Conservation (phyloP, 1,284 basidiomycete species). For the Apiotrichum domesticum region DNA sequence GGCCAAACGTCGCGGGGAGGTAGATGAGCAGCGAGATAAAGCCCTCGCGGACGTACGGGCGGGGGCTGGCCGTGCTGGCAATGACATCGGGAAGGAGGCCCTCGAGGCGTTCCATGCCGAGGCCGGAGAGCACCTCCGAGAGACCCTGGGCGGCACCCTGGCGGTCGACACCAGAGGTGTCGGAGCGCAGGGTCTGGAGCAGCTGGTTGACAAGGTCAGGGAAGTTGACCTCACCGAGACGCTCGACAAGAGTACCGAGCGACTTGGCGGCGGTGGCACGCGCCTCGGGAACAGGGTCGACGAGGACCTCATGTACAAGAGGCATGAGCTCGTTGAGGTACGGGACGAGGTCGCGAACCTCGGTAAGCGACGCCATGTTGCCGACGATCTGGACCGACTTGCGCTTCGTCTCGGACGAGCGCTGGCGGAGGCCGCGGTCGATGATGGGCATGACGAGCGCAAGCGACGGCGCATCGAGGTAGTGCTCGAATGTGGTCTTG, state of each 20-base stretch:
- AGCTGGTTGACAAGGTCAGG: constrained; percentile 90
- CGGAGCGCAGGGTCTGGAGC: constrained; percentile 81
- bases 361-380: constrained; percentile 89
- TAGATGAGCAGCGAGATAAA: constrained; percentile 98
- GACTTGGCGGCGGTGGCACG: constrained; percentile 95
- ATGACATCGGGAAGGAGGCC: constrained; percentile 92
- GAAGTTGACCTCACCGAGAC: constrained; percentile 91
- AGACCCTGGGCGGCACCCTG: constrained; percentile 96
- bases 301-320: constrained; percentile 83
- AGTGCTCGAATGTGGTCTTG: constrained; percentile 95
- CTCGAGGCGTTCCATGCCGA: constrained; percentile 96
- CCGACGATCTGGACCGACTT: constrained; percentile 97
- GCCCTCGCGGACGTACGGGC: constrained; percentile 90
- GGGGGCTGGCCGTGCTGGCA: constrained; percentile 78
- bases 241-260: constrained; percentile 92
- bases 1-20: constrained; percentile 90
- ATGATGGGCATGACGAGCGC: constrained; percentile 95
- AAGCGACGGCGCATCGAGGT: constrained; percentile 96
- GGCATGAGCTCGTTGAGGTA: constrained; percentile 85
- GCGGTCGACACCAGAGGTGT: constrained; percentile 90
- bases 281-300: constrained; percentile 94
- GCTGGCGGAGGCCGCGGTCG: constrained; percentile 85
- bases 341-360: constrained; percentile 94
- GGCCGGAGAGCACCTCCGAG: constrained; percentile 87
- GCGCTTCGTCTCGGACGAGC: constrained; percentile 88